These are phyloP conservation scores for Puccinia coronata DNA, from an alignment of 1,284 basidiomycete species.

Conservation along the genomic window DNA sequence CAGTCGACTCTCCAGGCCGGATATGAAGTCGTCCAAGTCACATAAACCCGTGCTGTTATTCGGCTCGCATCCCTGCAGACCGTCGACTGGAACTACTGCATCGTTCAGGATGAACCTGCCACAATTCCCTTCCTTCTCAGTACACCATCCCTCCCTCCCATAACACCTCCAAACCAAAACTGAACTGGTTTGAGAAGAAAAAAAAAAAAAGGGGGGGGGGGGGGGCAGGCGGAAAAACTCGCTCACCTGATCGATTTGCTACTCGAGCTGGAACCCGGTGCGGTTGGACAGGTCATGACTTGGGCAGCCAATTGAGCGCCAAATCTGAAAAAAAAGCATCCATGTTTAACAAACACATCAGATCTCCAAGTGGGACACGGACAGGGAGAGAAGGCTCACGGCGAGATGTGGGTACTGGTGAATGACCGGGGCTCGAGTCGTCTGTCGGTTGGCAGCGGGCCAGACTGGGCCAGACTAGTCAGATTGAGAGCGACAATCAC, in stretches of 20 bases:
- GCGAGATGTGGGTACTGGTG: constrained; percentile 62
- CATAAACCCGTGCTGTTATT: constrained; percentile 54
- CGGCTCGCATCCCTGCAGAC: constrained; percentile 57
- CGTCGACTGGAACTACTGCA: constrained; percentile 77
- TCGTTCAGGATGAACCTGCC: constrained; percentile 79
- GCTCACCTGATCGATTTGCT: constrained; percentile 62
- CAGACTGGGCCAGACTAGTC: constrained; percentile 68
- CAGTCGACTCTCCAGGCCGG: constrained; percentile 14
- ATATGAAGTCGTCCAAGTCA: constrained; percentile 54
- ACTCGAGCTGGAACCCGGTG: constrained; percentile 4
- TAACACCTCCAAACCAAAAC: no score
- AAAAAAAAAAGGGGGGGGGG: no score
- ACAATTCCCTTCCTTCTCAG: not conserved
- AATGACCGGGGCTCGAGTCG: constrained; percentile 67
- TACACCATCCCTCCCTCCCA: no score
- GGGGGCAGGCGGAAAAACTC: constrained; percentile 66
- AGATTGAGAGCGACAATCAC: constrained; percentile 67
- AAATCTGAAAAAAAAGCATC: not conserved
- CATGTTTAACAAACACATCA: not conserved
- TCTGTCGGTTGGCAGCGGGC: constrained; percentile 71
- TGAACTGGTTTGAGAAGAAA: no score
- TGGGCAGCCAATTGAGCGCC: constrained; percentile 45
- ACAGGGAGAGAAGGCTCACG: constrained; percentile 61
- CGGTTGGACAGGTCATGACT: constrained; percentile 31
- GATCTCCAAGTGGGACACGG: no score